These are phyloP conservation scores for Bathelium albidoporum DNA, from an alignment of 495 filamentous ascomycete genomes.

Conservation along the genomic window DNA sequence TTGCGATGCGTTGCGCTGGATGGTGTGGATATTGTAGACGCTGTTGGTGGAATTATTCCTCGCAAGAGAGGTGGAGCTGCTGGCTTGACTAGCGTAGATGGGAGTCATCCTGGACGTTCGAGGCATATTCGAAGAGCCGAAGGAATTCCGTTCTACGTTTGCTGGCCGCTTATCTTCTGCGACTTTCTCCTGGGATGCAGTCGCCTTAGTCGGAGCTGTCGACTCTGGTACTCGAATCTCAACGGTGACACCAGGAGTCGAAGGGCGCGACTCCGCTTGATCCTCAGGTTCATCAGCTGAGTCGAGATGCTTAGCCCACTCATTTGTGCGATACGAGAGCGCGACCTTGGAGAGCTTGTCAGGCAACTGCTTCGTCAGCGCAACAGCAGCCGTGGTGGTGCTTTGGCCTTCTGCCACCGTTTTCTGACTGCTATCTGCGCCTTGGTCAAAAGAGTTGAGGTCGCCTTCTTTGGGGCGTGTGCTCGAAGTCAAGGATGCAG, in stretches of 20 bases:
- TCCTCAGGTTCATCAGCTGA: conserved; percentile 66
- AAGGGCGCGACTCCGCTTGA: conserved; percentile 35
- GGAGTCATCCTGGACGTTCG: not conserved
- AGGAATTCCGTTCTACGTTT: not conserved
- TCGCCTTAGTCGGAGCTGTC: not conserved
- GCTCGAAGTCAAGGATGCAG: conserved; percentile 16
- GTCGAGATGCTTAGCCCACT: conserved; percentile 89
- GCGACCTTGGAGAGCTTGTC: conserved; percentile 57
- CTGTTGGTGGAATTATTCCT: conserved; percentile 8
- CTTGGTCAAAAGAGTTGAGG: not conserved
- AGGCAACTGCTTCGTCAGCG: conserved; percentile 40
- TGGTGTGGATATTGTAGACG: conserved; percentile 3
- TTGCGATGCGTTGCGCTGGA: conserved; percentile 10
- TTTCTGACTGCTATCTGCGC: conserved; percentile 4
- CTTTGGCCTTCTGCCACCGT: conserved; percentile 30
- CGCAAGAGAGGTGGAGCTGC: conserved; percentile 11
- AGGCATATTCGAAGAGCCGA: conserved; percentile 12
- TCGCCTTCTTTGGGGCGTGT: conserved; percentile 17
- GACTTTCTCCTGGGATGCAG: not conserved
- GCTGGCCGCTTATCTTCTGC: not conserved
- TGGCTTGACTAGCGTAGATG: not conserved
- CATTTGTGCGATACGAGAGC: conserved; percentile 79
- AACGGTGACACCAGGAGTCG: not conserved
- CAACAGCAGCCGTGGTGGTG: conserved; percentile 29
- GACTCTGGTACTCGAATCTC: not conserved